These are phyloP conservation scores for Sextonia rubra DNA, from an alignment of 164 flowering plant species.

Conservation along the genomic window DNA sequence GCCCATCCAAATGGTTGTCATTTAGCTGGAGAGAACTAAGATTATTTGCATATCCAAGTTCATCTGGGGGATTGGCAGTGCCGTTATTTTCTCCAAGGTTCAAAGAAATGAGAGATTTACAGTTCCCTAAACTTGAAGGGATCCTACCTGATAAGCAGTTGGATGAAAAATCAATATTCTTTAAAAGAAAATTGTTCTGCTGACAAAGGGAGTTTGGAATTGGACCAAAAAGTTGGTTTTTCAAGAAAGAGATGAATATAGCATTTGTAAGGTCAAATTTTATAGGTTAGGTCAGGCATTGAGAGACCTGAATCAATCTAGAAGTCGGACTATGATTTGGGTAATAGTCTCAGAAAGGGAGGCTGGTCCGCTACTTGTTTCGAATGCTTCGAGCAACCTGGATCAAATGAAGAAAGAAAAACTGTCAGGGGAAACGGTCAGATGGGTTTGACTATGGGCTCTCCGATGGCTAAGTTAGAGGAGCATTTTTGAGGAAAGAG, in stretches of 20 bases:
- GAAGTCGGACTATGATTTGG: too few relatives aligned
- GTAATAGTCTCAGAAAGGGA: too few relatives aligned
- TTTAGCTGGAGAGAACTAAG: constrained; percentile 2
- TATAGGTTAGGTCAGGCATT: too few relatives aligned
- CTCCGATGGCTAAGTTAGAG: too few relatives aligned
- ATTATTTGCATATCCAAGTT: constrained; percentile 8
- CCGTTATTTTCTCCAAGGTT: constrained; percentile 16
- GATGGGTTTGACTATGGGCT: too few relatives aligned
- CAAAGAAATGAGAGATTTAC: constrained; percentile 17
- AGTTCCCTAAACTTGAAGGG: constrained; percentile 11
- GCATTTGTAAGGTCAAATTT: too few relatives aligned
- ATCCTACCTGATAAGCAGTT: not conserved
- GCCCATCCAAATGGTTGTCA: constrained; percentile 12
- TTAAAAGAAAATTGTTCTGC: constrained; percentile 6
- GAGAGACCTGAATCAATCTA: too few relatives aligned
- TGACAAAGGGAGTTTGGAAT: constrained; percentile 8
- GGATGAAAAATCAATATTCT: constrained; percentile 13
- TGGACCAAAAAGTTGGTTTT: not conserved
- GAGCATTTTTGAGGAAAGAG: too few relatives aligned
- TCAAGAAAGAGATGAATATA: not conserved
- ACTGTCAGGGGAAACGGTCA: too few relatives aligned
- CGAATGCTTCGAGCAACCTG: too few relatives aligned
- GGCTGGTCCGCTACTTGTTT: too few relatives aligned
- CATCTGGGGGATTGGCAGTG: constrained; percentile 7
- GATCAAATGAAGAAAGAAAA: too few relatives aligned